Evolutionary conservation across 129 eudicot species (phyloP).

Genomic region (Gnaphalium uliginosum): DNA sequence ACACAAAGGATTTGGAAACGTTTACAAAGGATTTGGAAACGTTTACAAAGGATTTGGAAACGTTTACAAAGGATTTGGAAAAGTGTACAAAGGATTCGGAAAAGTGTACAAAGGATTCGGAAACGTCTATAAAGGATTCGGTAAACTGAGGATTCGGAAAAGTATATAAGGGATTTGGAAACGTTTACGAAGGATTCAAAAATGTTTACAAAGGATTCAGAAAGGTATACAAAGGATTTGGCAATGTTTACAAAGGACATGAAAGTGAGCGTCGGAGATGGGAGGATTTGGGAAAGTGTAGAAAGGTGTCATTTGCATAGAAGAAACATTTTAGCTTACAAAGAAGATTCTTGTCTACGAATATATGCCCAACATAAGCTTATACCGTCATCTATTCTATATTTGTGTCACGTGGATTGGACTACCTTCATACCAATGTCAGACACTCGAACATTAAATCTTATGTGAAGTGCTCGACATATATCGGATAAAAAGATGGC

Average conservation of each 20-base stretch:
- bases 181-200: not conserved
- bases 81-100: not conserved
- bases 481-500: not conserved
- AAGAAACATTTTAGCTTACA: not conserved
- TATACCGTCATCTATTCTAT: not conserved
- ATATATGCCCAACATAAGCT: not conserved
- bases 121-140: not conserved
- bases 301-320: not conserved
- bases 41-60: not conserved
- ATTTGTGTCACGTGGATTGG: not conserved
- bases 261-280: not conserved
- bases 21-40: not conserved
- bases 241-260: not conserved
- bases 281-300: not conserved
- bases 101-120: not conserved
- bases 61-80: not conserved
- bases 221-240: not conserved
- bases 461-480: not conserved
- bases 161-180: too few species aligned
- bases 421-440: slow-evolving; percentile 5
- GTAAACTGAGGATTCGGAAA: not conserved
- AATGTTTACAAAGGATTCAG: not conserved
- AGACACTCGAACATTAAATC: not conserved
- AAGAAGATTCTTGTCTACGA: not conserved
- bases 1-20: not conserved